Percentiles rank a stretch among this genome's conserved stretches.
phyloP scores from a whole-genome alignment of 1,284 basidiomycete genomes.

The Melanopsichium pennsylvanicum region DNA sequence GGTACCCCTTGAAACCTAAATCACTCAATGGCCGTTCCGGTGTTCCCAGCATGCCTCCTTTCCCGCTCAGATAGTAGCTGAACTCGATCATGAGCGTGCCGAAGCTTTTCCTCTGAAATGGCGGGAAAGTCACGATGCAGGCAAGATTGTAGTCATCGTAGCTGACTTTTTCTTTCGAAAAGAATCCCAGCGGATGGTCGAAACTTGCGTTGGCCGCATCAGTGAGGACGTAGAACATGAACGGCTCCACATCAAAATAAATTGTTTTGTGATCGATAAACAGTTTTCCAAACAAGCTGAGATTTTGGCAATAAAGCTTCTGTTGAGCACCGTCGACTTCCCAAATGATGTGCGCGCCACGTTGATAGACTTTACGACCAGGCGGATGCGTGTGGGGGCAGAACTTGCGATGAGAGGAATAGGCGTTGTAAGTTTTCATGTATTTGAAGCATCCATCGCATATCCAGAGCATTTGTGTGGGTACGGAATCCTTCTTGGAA shows the following conservation, averaged over 20 bases:
- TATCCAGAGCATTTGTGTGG: conserved; percentile 69
- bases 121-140: conserved; percentile 93
- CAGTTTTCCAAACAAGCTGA: conserved; percentile 95
- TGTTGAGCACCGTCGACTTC: conserved; percentile 86
- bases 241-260: conserved; percentile 79
- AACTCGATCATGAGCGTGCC: conserved; percentile 98
- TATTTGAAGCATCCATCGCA: conserved; percentile 97
- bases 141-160: conserved; percentile 98
- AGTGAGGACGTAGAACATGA: conserved; percentile 91
- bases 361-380: conserved; percentile 86
- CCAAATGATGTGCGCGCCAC: conserved; percentile 89
- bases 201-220: conserved; percentile 76
- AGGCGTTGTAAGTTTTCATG: conserved; percentile 69
- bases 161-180: conserved; percentile 95
- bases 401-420: conserved; percentile 69
- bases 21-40: conserved; percentile 95
- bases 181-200: conserved; percentile 89
- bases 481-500: conserved; percentile 12
- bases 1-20: conserved; percentile 87
- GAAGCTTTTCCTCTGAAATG: conserved; percentile 87
- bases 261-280: conserved; percentile 98
- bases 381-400: conserved; percentile 82
- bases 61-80: conserved; percentile 89
- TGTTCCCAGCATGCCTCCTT: conserved; percentile 80
- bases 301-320: conserved; percentile 92